A percentile compares a stretch with the other conserved stretches of the same genome.
phyloP scores from a whole-genome alignment of 805 yeast genomes.

The Lipomyces sp. region DNA sequence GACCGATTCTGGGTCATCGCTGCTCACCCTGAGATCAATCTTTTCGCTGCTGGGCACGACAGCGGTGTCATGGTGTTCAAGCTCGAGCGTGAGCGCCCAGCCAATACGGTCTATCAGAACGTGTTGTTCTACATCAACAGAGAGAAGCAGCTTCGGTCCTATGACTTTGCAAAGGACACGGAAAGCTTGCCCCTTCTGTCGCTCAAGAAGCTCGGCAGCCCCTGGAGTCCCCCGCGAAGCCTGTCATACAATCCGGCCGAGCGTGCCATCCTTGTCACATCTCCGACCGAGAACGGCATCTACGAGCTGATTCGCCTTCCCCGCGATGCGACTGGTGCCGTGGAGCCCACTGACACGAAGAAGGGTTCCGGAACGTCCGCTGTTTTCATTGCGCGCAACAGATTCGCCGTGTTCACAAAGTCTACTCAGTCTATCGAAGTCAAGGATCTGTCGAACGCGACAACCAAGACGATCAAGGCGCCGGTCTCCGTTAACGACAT shows the following conservation, averaged over 20 bases:
- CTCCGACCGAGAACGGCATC: slow-evolving; percentile 56
- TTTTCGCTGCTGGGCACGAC: slow-evolving; percentile 93
- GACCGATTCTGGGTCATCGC: slow-evolving; percentile 94
- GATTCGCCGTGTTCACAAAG: slow-evolving; percentile 79
- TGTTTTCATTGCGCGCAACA: slow-evolving; percentile 86
- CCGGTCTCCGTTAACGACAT: slow-evolving; percentile 62
- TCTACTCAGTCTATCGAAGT: slow-evolving; percentile 67
- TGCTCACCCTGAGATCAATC: slow-evolving; percentile 83
- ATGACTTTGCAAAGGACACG: slow-evolving; percentile 62
- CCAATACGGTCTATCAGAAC: slow-evolving; percentile 70
- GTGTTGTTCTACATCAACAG: slow-evolving; percentile 70
- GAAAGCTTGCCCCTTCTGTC: slow-evolving; percentile 75
- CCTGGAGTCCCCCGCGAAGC: slow-evolving; percentile 82
- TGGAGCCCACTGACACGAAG: slow-evolving; percentile 78
- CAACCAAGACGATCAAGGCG: slow-evolving; percentile 71
- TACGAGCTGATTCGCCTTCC: slow-evolving; percentile 79
- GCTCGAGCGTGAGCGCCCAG: slow-evolving; percentile 95
- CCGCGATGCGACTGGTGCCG: slow-evolving; percentile 86
- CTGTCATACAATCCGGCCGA: slow-evolving; percentile 92
- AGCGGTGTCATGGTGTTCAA: slow-evolving; percentile 97
- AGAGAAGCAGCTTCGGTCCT: slow-evolving; percentile 82
- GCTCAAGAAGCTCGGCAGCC: slow-evolving; percentile 75
- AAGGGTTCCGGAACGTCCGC: slow-evolving; percentile 84
- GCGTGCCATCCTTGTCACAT: slow-evolving; percentile 75
- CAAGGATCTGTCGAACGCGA: slow-evolving; percentile 74